Percentiles rank a stretch among this genome's conserved stretches.
Conservation (phyloP, 805 yeast species). For the Ogataea degrootiae region DNA sequence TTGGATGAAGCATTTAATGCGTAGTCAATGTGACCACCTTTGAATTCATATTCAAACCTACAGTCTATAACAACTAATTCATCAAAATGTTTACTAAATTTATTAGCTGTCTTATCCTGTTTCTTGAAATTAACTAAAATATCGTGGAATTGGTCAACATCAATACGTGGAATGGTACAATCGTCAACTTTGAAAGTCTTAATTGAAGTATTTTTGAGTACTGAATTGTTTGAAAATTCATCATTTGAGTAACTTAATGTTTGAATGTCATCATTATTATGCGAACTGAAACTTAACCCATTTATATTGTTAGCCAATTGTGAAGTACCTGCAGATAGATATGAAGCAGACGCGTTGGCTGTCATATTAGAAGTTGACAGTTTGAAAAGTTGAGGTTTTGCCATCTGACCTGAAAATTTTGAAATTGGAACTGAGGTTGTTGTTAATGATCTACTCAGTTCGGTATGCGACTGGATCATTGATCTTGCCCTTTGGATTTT, state of each 20-base stretch:
- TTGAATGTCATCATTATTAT: conserved; percentile 1
- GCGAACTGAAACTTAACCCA: conserved; percentile 15
- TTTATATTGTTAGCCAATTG: conserved; percentile 24
- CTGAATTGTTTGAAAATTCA: conserved; percentile 16
- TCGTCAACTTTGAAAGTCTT: conserved; percentile 41
- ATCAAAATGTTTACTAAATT: conserved; percentile 39
- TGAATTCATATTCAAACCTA: conserved; percentile 85
- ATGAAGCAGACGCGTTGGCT: conserved; percentile 4
- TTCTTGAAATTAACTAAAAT: conserved; percentile 42
- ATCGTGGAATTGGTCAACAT: conserved; percentile 50
- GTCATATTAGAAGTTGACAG: conserved; percentile 11
- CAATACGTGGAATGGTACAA: conserved; percentile 70
- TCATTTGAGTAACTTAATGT: not conserved
- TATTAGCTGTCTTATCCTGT: conserved; percentile 28
- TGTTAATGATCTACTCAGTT: not conserved
- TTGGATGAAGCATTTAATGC: conserved; percentile 76
- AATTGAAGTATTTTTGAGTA: conserved; percentile 29
- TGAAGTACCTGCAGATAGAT: conserved; percentile 19
- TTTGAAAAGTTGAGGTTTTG: conserved; percentile 11
- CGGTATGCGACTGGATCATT: conserved; percentile 14
- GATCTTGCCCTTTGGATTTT: conserved; percentile 27
- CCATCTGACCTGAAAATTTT: not conserved
- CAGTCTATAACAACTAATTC: conserved; percentile 71
- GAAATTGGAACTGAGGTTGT: not conserved
- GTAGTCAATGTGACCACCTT: conserved; percentile 87